phyloP scores from a whole-genome alignment of 768 basidiomycete genomes.

The Tulasnella sp. region DNA sequence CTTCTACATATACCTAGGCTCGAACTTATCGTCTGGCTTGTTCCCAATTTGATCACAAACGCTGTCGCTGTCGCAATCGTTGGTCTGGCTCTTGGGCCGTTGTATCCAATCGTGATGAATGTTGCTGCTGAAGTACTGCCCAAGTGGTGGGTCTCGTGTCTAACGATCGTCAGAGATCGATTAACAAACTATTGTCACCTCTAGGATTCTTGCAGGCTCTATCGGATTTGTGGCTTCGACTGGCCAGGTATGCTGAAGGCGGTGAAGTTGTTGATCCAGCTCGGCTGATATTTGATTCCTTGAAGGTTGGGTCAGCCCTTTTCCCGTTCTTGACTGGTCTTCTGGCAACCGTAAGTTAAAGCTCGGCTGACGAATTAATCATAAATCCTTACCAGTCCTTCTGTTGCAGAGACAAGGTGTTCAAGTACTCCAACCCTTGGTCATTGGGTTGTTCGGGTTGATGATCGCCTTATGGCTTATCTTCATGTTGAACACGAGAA shows the following conservation, averaged over 20 bases:
- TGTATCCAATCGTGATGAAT: constrained; percentile 40
- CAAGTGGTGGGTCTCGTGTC: constrained; percentile 1
- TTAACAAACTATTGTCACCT: not conserved
- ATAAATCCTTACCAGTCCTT: not conserved
- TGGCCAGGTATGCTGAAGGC: constrained; percentile 35
- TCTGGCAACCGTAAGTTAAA: constrained; percentile 28
- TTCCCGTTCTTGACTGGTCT: constrained; percentile 61
- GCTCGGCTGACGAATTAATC: not conserved
- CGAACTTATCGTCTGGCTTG: constrained; percentile 47
- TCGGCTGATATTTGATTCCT: no score
- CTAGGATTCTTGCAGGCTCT: constrained; percentile 28
- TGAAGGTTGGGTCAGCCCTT: constrained; percentile 68
- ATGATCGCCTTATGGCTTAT: constrained; percentile 28
- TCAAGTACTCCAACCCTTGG: constrained; percentile 32
- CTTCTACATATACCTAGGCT: constrained; percentile 35
- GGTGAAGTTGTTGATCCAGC: not conserved
- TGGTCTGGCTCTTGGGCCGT: constrained; percentile 47
- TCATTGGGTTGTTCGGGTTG: constrained; percentile 24
- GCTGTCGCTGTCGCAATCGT: constrained; percentile 47
- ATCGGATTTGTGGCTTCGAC: constrained; percentile 45
- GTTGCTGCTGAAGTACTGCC: constrained; percentile 30
- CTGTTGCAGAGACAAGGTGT: constrained; percentile 24
- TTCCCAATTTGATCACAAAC: constrained; percentile 43
- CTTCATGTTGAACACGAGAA: constrained; percentile 28
- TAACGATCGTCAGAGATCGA: no score